Evolutionary conservation across 2,329 filamentous ascomycete species (phyloP), one percentile per base, ranked within the genome.

Genomic region (Fusarium protoensiforme): DNA sequence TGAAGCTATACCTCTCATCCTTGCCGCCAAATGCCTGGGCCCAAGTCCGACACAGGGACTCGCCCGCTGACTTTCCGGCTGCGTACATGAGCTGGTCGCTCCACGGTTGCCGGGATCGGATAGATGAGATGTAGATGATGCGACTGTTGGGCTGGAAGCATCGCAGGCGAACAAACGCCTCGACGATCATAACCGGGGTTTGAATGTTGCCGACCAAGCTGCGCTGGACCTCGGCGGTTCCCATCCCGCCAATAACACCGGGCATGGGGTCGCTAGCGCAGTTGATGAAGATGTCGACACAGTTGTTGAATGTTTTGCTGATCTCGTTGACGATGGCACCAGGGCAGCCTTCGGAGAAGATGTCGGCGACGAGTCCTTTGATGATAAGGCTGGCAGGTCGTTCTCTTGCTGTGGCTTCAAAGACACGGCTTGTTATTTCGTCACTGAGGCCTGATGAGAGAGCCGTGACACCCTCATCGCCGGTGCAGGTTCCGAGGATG

Each of bases 21-120:
- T 78, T 81, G 1, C 81, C 81, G 2, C 81, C 80, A 65, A 83
- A 81, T 0, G 81, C 78, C 20, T 81, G 77, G 7, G 80, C 77
- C 80, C 81, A 83, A 8, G 79, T 80, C n/a, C 81, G 75, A n/a
- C 79, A 81, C 6, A 83, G 61, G 0, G 80, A 81, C 43, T 83
- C 81, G 0, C 81, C 79, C 0, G 80, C 81, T 0, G 81, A 80
- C 61, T 83, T 83, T 0, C 78, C 75, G 0, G 81, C 78, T 1
- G 76, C 69, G 46, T 83, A 83, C 77, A 83, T 79, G 22, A 82
- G 75, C 46, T 82, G 80, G 1, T 68, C 68, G 6, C 77, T 77
- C 80, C 80, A 82, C 1, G 80, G 80, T 29, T 80, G 79, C 7
- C 79, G 75, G 0, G 79, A 77, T 1, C 81, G 69, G 6, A 82